Base-by-base conservation (phyloP, 371 early-diverging fungal genomes). In the Mortierella sp. region DNA sequence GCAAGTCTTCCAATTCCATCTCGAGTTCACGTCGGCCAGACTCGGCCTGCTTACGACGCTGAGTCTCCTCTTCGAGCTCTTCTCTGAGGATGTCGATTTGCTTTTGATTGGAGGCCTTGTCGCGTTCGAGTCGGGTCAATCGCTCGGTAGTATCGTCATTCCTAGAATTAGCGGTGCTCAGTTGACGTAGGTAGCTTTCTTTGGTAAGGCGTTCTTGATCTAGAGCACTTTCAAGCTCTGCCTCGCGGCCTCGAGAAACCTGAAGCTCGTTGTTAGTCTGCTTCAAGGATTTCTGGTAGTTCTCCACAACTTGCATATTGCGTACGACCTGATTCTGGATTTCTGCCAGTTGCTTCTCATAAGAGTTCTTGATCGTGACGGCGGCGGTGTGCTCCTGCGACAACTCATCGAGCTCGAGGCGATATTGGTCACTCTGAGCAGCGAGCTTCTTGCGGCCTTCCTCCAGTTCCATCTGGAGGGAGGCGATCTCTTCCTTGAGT, bases 21-120 rank as follows among this genome's bases (percentile, higher is more conserved):
- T 73, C 80, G 12, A 83, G 57, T 56, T 82, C 64, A 62, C 82
- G 66, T 37, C 71, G 75, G 19, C 65, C 64, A 1, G 76, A 42
- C n/a, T 84, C 86, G 29, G 83, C 73, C 19, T 84, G 80, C 65
- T 86, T 73, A 13, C 79, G 84, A 61, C 93, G 92, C 29, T 86
- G 82, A 6, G 89, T 72, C 72, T 93, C 94, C 12, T 86, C 85
- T n/a, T 90, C 86, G 15, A 89, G 80, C 63, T 90, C 90, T 75
- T 89, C 88, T 54, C 84, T 82, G 37, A 86, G 85, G 31, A 82
- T 67, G 37, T 89, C 89, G 12, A 86, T 66, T 67, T 90, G 90
- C 45, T 87, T 85, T 59, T 86, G 80, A 28, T 87, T 70, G 32
- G 84, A 72, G 40, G 85, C 75, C 62, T 83, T 84, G 71, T 93